Percentiles rank a stretch among this genome's conserved stretches.
These are phyloP conservation scores for Stagonosporopsis vannaccii DNA, from an alignment of 2,329 filamentous ascomycete species.

Conservation along the genomic window DNA sequence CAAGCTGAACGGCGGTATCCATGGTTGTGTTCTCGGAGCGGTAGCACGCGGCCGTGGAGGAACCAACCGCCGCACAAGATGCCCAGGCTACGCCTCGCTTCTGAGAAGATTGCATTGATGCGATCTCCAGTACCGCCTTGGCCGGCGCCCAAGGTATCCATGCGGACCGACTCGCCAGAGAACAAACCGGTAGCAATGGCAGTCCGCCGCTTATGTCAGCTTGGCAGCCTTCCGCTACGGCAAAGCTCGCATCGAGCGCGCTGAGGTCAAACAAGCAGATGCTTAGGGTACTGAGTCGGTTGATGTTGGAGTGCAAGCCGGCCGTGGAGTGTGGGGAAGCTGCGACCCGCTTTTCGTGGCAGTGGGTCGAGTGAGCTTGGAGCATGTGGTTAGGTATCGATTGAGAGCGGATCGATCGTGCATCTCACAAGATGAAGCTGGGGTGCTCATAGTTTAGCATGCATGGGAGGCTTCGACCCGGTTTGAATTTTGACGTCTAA, in stretches of 20 bases:
- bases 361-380: constrained; percentile 13
- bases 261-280: neutral
- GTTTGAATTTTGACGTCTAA: neutral
- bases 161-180: constrained; percentile 31
- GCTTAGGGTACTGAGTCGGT: neutral
- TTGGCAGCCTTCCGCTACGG: constrained; percentile 10
- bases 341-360: neutral
- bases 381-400: constrained; percentile 20
- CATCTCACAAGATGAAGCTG: neutral
- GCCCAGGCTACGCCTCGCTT: constrained; percentile 19
- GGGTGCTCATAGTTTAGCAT: neutral
- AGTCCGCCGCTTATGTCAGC: constrained; percentile 2
- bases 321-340: constrained; percentile 12
- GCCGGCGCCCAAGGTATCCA: constrained; percentile 21
- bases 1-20: neutral
- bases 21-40: neutral
- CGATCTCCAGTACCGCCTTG: constrained; percentile 23
- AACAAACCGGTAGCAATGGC: constrained; percentile 8
- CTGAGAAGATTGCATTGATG: constrained; percentile 18
- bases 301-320: constrained; percentile 1
- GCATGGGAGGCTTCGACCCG: neutral
- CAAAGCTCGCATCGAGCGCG: constrained; percentile 9
- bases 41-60: neutral
- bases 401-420: constrained; percentile 10
- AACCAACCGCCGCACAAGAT: neutral